Percentiles rank a stretch among this genome's conserved stretches.
Conservation (phyloP, 1,284 basidiomycete species). For the Fomitopsis schrenkii region DNA sequence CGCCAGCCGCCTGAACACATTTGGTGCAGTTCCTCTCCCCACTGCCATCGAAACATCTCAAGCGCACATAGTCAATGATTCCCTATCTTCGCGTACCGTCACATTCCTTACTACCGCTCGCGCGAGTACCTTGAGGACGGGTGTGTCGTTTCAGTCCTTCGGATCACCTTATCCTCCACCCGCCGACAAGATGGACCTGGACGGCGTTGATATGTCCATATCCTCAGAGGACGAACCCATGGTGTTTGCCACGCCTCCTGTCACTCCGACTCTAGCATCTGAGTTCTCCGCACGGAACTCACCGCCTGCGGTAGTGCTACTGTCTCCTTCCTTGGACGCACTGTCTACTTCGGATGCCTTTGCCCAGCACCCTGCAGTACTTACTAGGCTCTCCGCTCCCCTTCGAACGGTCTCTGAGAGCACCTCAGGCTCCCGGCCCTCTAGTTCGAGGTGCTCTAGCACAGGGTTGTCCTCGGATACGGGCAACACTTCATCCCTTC, state of each 20-base stretch:
- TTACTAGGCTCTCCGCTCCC: not conserved
- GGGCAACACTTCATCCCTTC: not conserved
- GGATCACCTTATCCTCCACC: conserved; percentile 15
- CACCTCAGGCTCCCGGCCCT: not conserved
- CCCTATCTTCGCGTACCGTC: not conserved
- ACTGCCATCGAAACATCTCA: not conserved
- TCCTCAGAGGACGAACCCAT: not conserved
- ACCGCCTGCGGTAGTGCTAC: not conserved
- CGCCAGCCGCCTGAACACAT: not conserved
- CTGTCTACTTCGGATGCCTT: not conserved
- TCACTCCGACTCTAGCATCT: not conserved
- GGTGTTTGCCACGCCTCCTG: not conserved
- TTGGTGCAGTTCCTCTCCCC: not conserved
- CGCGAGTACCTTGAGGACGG: not conserved
- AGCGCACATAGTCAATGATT: conserved; percentile 4
- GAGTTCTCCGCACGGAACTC: not conserved
- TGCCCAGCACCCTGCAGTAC: not conserved
- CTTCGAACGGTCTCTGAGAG: not conserved
- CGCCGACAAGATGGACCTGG: not conserved
- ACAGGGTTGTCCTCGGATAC: not conserved
- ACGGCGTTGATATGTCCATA: not conserved
- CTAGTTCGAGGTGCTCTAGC: not conserved
- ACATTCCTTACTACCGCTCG: not conserved
- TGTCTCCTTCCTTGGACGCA: not conserved
- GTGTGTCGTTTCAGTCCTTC: conserved; percentile 15